Evolutionary conservation across 768 basidiomycete genomes (phyloP).

Genomic region (Fomitopsis pulvina): DNA sequence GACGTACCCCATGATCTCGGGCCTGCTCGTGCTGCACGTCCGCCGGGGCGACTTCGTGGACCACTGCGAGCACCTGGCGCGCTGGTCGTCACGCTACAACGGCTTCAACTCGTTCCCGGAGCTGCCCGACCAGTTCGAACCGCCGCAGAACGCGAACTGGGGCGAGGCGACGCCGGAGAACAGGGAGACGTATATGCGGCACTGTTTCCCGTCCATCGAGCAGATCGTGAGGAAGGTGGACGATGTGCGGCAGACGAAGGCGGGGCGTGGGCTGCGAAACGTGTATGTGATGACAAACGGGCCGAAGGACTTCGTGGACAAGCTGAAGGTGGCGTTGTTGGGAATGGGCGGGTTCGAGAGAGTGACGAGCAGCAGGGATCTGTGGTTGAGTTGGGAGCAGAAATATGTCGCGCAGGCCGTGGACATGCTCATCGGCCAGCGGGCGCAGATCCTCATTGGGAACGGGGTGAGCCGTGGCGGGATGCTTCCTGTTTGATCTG

Average conservation of each 20-base stretch:
- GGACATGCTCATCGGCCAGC: conserved; percentile 42
- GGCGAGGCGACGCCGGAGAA: conserved; percentile 13
- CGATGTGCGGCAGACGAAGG: conserved; percentile 20
- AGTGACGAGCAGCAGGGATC: conserved; percentile 30
- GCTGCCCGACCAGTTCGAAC: conserved; percentile 32
- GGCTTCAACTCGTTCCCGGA: conserved; percentile 36
- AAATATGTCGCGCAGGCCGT: conserved; percentile 37
- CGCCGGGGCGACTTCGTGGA: conserved; percentile 41
- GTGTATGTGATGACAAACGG: conserved; percentile 36
- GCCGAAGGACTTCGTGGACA: conserved; percentile 29
- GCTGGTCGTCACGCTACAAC: conserved; percentile 27
- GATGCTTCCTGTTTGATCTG: background rate
- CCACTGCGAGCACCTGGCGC: conserved; percentile 36
- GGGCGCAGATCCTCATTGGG: conserved; percentile 43
- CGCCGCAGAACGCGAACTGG: conserved; percentile 22
- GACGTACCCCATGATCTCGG: conserved; percentile 23
- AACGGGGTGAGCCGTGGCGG: conserved; percentile 44
- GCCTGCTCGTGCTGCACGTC: conserved; percentile 43
- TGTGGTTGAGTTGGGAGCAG: conserved; percentile 37
- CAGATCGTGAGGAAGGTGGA: conserved; percentile 34
- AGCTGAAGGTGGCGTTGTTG: conserved; percentile 28
- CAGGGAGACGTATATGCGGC: conserved; percentile 26
- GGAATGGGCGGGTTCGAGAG: conserved; percentile 26
- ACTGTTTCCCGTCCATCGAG: conserved; percentile 35
- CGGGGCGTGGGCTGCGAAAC: conserved; percentile 8